phyloP scores from a whole-genome alignment of 1,284 basidiomycete genomes.

The Schizophyllum amplum region DNA sequence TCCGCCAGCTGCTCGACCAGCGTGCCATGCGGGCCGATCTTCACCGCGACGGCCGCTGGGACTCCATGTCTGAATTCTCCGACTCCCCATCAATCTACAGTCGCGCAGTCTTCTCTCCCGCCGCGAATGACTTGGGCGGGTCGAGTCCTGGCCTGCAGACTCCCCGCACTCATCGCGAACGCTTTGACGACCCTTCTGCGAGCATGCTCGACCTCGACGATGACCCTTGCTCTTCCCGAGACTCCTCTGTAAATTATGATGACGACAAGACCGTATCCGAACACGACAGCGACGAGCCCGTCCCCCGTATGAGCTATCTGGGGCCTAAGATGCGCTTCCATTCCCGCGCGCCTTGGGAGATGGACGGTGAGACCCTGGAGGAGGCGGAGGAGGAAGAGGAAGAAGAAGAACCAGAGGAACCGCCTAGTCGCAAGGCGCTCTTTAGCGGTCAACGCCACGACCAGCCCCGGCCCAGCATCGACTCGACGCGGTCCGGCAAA shows the following conservation, averaged over 20 bases:
- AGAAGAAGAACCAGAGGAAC: constrained; percentile 25
- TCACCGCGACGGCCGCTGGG: constrained; percentile 33
- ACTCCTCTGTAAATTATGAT: constrained; percentile 16
- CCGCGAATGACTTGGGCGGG: constrained; percentile 12
- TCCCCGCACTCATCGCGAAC: constrained; percentile 24
- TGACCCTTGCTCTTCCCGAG: constrained; percentile 39
- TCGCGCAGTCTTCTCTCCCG: constrained; percentile 45
- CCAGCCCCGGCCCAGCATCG: constrained; percentile 45
- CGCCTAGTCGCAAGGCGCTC: neutral
- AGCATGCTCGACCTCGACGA: constrained; percentile 56
- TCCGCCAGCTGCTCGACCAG: constrained; percentile 46
- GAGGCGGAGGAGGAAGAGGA: no score
- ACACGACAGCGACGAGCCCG: constrained; percentile 30
- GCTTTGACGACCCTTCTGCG: constrained; percentile 38
- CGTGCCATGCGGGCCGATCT: constrained; percentile 40
- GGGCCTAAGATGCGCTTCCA: constrained; percentile 77
- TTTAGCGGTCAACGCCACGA: neutral
- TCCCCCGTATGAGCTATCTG: constrained; percentile 54
- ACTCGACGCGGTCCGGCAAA: constrained; percentile 47
- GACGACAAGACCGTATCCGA: constrained; percentile 4
- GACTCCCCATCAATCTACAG: constrained; percentile 67
- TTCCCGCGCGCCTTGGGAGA: constrained; percentile 74
- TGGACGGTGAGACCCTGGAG: constrained; percentile 37
- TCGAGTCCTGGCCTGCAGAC: constrained; percentile 15
- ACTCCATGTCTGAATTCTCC: constrained; percentile 46